These are phyloP conservation scores for Phytophthora constricta DNA, from an alignment of 352 stramenopile species.

Conservation along the genomic window DNA sequence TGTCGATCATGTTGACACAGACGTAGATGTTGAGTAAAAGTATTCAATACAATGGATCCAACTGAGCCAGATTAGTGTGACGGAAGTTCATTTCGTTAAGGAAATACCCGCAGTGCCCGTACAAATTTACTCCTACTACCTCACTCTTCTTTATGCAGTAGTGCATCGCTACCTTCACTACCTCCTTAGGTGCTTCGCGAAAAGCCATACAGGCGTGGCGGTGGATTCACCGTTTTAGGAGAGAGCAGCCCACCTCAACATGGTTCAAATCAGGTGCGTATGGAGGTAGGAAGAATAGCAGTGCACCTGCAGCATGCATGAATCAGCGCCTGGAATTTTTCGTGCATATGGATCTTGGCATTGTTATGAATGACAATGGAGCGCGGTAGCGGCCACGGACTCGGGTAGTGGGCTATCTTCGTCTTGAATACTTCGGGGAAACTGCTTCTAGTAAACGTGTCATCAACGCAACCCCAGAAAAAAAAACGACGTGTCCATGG, in stretches of 20 bases:
- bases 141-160: conserved; percentile 6
- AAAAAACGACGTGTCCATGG: too few species aligned
- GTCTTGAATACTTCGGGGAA: too few species aligned
- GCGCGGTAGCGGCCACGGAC: conserved; percentile 30
- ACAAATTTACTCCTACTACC: conserved; percentile 6
- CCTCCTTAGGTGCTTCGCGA: not conserved
- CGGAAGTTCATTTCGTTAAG: conserved; percentile 12
- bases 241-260: conserved; percentile 21
- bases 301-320: not conserved
- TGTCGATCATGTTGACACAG: conserved; percentile 9
- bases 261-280: conserved; percentile 22
- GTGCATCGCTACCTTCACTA: conserved; percentile 10
- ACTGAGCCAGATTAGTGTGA: not conserved
- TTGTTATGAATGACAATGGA: conserved; percentile 41
- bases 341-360: conserved; percentile 40
- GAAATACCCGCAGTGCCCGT: conserved; percentile 14
- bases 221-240: conserved; percentile 23
- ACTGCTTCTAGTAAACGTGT: too few species aligned
- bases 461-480: too few species aligned
- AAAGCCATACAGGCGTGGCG: conserved; percentile 17
- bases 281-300: conserved; percentile 24
- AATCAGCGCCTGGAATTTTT: conserved; percentile 6
- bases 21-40: too few species aligned
- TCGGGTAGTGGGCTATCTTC: conserved; percentile 4
- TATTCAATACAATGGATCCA: too few species aligned